Conservation (phyloP, 2,329 filamentous ascomycete genomes). For the Neophaeococcomyces mojaviensis region DNA sequence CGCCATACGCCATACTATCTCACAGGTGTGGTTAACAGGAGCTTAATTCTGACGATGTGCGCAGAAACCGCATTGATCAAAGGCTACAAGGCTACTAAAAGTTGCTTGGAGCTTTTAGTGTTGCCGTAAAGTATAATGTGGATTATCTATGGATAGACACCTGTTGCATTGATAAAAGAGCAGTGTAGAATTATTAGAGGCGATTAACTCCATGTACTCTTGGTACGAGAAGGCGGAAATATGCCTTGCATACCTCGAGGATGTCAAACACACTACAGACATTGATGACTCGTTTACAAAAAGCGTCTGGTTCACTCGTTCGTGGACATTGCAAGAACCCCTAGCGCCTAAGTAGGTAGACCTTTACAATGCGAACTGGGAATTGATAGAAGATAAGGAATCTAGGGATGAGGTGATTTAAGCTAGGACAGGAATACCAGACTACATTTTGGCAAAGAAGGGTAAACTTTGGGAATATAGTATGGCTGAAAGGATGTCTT, state of each 20-base stretch:
- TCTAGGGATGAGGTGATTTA: conserved; percentile 21
- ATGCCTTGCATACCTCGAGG: conserved; percentile 20
- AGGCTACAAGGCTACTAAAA: too few species aligned
- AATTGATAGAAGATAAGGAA: conserved; percentile 23
- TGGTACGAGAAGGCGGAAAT: conserved; percentile 17
- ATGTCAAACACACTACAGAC: conserved; percentile 12
- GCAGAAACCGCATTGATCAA: too few species aligned
- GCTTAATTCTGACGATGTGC: too few species aligned
- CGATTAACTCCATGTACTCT: conserved; percentile 21
- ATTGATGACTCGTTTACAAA: conserved; percentile 10
- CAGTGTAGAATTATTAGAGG: conserved; percentile 20
- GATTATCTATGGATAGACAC: conserved; percentile 22
- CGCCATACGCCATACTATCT: too few species aligned
- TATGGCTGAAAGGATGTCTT: conserved; percentile 22
- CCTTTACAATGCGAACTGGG: conserved; percentile 24
- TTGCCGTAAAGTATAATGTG: too few species aligned
- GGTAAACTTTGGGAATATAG: conserved; percentile 14
- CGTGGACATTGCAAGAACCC: conserved; percentile 15
- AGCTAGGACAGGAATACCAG: conserved; percentile 22
- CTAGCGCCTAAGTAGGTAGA: conserved; percentile 17
- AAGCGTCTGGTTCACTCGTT: conserved; percentile 12
- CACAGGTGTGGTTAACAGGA: too few species aligned
- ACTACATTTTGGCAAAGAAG: conserved; percentile 15
- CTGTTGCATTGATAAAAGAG: conserved; percentile 23
- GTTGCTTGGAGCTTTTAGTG: too few species aligned